Conservation (phyloP, 192 early-diverging fungal genomes). For the Coemansia furcata region DNA sequence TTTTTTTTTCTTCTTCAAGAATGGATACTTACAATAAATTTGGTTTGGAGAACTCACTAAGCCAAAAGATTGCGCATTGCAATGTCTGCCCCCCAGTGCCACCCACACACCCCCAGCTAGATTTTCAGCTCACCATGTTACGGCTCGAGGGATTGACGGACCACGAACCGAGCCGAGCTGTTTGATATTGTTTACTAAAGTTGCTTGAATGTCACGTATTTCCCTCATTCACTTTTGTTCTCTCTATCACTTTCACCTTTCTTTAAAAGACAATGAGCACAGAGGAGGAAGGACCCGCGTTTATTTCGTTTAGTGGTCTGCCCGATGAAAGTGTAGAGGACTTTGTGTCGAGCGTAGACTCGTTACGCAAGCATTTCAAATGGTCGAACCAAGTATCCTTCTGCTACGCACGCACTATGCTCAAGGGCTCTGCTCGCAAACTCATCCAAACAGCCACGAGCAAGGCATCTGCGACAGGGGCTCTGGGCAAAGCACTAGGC, state of each 20-base stretch:
- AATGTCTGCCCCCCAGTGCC: neutral
- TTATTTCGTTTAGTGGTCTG: conserved; percentile 46
- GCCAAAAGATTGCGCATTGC: neutral
- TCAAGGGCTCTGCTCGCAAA: conserved; percentile 45
- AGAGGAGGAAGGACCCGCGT: conserved; percentile 53
- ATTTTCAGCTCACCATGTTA: neutral
- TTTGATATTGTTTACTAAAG: neutral
- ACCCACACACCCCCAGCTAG: neutral
- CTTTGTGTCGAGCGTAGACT: conserved; percentile 46
- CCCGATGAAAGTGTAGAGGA: conserved; percentile 44
- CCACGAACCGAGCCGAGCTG: neutral
- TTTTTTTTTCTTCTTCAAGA: neutral
- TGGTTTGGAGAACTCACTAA: neutral
- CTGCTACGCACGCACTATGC: conserved; percentile 52
- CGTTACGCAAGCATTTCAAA: conserved; percentile 52
- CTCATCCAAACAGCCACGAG: conserved; percentile 12
- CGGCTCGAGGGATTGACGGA: neutral
- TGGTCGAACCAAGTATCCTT: conserved; percentile 50
- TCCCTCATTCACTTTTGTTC: neutral
- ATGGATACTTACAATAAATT: conserved; percentile 5
- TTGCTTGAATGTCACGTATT: neutral
- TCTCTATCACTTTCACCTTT: neutral
- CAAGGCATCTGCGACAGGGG: neutral
- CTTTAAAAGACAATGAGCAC: conserved; percentile 10
- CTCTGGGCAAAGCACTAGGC: conserved; percentile 8